Base-by-base conservation (phyloP, 495 filamentous ascomycete genomes). In the Talaromyces trachyspermus region DNA sequence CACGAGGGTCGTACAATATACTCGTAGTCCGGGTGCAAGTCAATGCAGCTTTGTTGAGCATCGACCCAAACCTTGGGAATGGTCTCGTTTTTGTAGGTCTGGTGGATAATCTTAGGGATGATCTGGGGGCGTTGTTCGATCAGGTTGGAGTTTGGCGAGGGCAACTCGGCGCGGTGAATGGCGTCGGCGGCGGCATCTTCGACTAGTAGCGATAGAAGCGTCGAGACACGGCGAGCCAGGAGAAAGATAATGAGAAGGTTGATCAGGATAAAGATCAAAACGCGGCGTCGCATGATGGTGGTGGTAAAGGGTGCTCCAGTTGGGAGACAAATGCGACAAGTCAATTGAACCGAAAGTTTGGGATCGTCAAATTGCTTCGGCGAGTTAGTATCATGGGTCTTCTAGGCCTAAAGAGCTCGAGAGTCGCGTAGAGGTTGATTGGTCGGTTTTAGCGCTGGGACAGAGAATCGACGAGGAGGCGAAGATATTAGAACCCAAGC, bases 71-170 rank as follows among this genome's bases (percentile, higher is more conserved):
- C 76, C 49, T 68, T 72, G 0, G 88, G 89, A 43, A 95, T 84
- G 11, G 74, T 77, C 43, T 84, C 76, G 59, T 89, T 88, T 50
- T 80, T 77, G 60, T 86, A 95, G 20, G 89, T 89, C 60, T 95
- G 87, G 61, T 95, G 88, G 45, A 95, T 86, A 49, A 92, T 90
- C 70, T 89, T 91, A 25, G 88, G 88, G 43, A 92, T 89, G 43
- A 86, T 64, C 52, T 81, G 78, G 8, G 77, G 75, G 27, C 76
- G 72, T 40, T 67, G 63, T 52, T 77, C 74, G 43, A 81, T 74
- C 60, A 79, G 46, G 20, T 72, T 74, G 0, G 78, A 81, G 50
- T 78, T 78, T 0, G 80, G 81, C 15, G 79, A 75, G 0, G 79
- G 81, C 33, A 85, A 70, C 43, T 85, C 81, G 7, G 78, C 65